Base-by-base conservation (phyloP, 1,284 basidiomycete species). In the Moesziomyces antarcticus region DNA sequence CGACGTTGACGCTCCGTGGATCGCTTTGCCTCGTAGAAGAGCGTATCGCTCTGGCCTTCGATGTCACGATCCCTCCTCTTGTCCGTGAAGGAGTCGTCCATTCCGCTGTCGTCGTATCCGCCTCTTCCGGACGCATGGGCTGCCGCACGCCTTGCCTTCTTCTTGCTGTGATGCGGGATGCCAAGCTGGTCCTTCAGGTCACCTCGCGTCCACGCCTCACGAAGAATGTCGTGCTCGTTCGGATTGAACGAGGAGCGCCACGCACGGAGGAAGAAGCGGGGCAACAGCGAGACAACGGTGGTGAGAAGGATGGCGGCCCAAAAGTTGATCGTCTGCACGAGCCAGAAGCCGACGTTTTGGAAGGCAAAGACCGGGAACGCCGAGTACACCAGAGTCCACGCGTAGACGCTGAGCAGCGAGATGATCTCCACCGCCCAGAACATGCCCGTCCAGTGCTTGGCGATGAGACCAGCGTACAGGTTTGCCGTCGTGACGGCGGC, bases 401-500 rank as follows among this genome's bases (percentile, higher is more conserved):
- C 62, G 53, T 79, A 79, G 35, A 77, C 78, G 41, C 76, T 60
- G 50, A 80, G 59, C 62, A 79, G 63, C 48, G 76, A 80, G 47
- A 78, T 50, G 50, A 77, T 56, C 56, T 78, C 71, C 41, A 79
- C 69, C 14, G 69, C 56, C 76, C 78, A 81, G 45, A 80, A 79
- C 47, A 80, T 62, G 41, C 52, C 58, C 21, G 77, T 76, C 73
- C 73, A 74, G 59, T 74, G 72, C 50, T 74, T 74, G 22, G 72
- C 56, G 35, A 72, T 67, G 30, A 80, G 43, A 24, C 78, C 79
- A 18, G 72, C 77, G 45, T 79, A 79, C 46, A 81, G 51, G 37
- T 97, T 97, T 5, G 94, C 94, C 2, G 91, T 86, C 56, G 94
- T 89, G 64, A 97, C 94, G 5, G 93, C 93, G 14, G 92, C 88